Evolutionary conservation across 441 rosid genomes (phyloP).

Genomic region (Brassica hybrid): DNA sequence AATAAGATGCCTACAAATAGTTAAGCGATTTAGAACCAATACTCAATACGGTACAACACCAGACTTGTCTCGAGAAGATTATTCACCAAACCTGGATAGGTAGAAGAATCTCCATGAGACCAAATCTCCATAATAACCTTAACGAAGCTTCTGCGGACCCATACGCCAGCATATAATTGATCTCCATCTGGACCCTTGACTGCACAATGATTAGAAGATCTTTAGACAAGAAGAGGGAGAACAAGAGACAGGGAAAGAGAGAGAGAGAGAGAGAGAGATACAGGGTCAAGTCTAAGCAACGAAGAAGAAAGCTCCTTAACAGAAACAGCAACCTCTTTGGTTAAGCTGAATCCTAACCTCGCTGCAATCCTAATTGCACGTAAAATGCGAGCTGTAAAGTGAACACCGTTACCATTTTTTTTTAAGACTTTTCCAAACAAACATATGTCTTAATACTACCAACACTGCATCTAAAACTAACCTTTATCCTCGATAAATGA

Average conservation of each 20-base stretch:
- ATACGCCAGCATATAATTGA: slow-evolving; percentile 54
- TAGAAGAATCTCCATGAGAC: slow-evolving; percentile 47
- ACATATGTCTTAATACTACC: not conserved
- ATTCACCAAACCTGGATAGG: slow-evolving; percentile 49
- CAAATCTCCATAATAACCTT: slow-evolving; percentile 54
- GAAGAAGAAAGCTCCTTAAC: slow-evolving; percentile 52
- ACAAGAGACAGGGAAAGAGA: not conserved
- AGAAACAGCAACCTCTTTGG: slow-evolving; percentile 53
- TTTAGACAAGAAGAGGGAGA: slow-evolving; percentile 17
- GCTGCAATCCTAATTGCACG: slow-evolving; percentile 60
- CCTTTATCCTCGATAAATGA: slow-evolving; percentile 51
- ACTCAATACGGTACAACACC: not conserved
- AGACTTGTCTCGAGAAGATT: slow-evolving; percentile 11
- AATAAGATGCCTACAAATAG: slow-evolving; percentile 63
- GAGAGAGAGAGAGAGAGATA: slow-evolving; percentile 4
- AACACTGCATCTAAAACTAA: slow-evolving; percentile 31
- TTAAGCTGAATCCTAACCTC: slow-evolving; percentile 52
- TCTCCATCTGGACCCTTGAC: slow-evolving; percentile 52
- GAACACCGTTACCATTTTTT: slow-evolving; percentile 30
- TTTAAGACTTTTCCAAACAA: slow-evolving; percentile 1
- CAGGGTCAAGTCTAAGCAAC: slow-evolving; percentile 51
- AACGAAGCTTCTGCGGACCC: slow-evolving; percentile 58
- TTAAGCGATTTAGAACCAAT: not conserved
- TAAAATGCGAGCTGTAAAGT: slow-evolving; percentile 52
- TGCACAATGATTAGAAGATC: slow-evolving; percentile 28